Percentiles rank a stretch among this genome's conserved stretches.
Evolutionary conservation across 495 filamentous ascomycete genomes (phyloP).

Genomic region (Aspergillus sparsus): DNA sequence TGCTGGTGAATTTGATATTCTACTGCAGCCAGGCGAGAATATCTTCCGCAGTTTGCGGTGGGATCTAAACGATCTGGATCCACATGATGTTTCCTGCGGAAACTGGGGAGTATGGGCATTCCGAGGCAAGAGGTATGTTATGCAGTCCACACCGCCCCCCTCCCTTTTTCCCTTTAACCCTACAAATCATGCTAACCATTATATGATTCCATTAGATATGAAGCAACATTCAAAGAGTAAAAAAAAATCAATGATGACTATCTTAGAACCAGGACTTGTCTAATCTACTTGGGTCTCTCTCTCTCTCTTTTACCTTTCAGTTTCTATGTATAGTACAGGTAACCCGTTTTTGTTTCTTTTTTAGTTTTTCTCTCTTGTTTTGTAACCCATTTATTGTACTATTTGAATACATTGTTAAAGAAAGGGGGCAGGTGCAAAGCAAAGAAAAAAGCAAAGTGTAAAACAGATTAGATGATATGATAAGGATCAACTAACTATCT

Average conservation of each 20-base stretch:
- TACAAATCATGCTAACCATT: conserved; percentile 7
- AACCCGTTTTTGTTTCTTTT: not conserved
- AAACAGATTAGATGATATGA: not conserved
- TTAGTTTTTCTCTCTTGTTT: not conserved
- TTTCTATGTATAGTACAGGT: not conserved
- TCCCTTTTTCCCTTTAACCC: conserved; percentile 2
- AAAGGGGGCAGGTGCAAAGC: not conserved
- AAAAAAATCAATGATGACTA: no score
- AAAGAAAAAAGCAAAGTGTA: not conserved
- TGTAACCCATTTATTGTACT: no score
- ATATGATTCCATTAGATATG: conserved; percentile 38
- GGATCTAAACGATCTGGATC: conserved; percentile 96
- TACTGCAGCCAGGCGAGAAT: conserved; percentile 92
- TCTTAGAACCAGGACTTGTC: no score
- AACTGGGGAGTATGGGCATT: conserved; percentile 98
- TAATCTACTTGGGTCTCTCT: not conserved
- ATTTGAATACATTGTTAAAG: not conserved
- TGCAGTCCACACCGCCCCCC: not conserved
- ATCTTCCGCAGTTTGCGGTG: conserved; percentile 90
- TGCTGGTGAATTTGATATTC: conserved; percentile 83
- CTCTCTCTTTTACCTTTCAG: not conserved
- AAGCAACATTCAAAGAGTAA: conserved; percentile 36
- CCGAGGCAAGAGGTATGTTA: conserved; percentile 87
- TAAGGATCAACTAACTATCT: conserved; percentile 3
- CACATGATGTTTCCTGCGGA: conserved; percentile 88